Percentiles rank a stretch among this genome's conserved stretches.
Conservation (phyloP, 148 eudicot species). For the Bassia scoparia region DNA sequence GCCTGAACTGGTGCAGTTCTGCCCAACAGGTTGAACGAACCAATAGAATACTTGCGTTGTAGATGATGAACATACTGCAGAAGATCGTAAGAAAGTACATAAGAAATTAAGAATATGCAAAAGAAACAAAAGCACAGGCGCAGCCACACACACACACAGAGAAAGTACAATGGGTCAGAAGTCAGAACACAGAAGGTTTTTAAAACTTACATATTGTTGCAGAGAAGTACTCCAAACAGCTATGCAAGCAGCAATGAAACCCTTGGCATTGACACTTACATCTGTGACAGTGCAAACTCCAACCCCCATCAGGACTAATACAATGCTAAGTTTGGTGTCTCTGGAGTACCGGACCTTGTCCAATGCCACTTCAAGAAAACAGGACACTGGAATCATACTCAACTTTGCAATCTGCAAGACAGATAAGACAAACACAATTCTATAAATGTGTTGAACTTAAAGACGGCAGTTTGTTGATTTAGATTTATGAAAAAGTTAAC, state of each 20-base stretch:
- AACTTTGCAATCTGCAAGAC: conserved; percentile 67
- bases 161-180: not conserved
- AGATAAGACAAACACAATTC: conserved; percentile 6
- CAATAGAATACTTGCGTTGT: conserved; percentile 42
- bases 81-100: not conserved
- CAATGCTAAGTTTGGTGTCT: conserved; percentile 66
- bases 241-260: conserved; percentile 60
- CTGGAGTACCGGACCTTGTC: conserved; percentile 60
- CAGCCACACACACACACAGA: not conserved
- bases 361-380: conserved; percentile 56
- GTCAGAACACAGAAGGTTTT: too few species aligned
- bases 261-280: conserved; percentile 61
- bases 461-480: not conserved
- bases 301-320: conserved; percentile 60
- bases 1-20: conserved; percentile 51
- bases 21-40: conserved; percentile 46
- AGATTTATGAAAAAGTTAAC: conserved; percentile 8
- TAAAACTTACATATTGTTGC: conserved; percentile 63
- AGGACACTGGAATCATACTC: conserved; percentile 75
- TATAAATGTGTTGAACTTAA: not conserved
- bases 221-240: conserved; percentile 79
- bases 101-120: not conserved
- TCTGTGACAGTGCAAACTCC: conserved; percentile 72
- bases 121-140: too few species aligned
- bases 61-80: conserved; percentile 51